A percentile compares a stretch with the other conserved stretches of the same genome.
phyloP scores from a whole-genome alignment of 2,329 filamentous ascomycete species.

The Cladosporium sp. region DNA sequence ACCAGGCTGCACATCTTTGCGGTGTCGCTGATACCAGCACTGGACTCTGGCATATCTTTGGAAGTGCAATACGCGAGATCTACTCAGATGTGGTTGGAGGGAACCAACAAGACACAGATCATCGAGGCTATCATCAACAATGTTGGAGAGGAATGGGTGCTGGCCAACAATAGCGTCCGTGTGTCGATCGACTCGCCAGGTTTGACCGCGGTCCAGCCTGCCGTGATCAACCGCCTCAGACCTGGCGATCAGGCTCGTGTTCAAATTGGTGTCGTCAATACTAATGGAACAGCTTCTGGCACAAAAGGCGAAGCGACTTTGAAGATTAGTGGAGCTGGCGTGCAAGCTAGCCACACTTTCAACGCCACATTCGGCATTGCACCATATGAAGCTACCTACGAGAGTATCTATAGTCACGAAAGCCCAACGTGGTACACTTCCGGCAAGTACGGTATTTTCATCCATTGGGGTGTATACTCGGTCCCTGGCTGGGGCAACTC shows the following conservation, averaged over 20 bases:
- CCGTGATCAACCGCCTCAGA: constrained; percentile 36
- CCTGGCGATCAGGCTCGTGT: constrained; percentile 38
- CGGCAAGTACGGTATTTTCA: constrained; percentile 58
- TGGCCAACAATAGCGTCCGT: constrained; percentile 33
- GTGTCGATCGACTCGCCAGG: constrained; percentile 33
- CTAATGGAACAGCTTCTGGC: constrained; percentile 27
- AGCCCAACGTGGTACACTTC: constrained; percentile 50
- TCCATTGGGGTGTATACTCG: constrained; percentile 55
- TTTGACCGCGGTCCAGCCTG: constrained; percentile 32
- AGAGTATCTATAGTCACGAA: constrained; percentile 40
- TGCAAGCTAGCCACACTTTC: constrained; percentile 29
- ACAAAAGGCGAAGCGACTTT: constrained; percentile 30
- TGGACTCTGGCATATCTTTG: constrained; percentile 23
- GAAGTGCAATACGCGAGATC: constrained; percentile 39
- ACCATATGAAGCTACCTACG: constrained; percentile 32
- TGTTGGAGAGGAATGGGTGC: constrained; percentile 31
- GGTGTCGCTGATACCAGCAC: constrained; percentile 32
- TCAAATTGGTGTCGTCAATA: constrained; percentile 35
- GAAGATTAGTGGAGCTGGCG: constrained; percentile 23
- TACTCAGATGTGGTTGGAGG: constrained; percentile 39
- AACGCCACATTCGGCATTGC: constrained; percentile 34
- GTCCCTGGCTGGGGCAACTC: constrained; percentile 54
- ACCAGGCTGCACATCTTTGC: constrained; percentile 39
- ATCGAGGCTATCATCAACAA: constrained; percentile 37
- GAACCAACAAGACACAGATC: constrained; percentile 37